Conservation (phyloP, 352 stramenopile species). For the Pythium phragmiticola region DNA sequence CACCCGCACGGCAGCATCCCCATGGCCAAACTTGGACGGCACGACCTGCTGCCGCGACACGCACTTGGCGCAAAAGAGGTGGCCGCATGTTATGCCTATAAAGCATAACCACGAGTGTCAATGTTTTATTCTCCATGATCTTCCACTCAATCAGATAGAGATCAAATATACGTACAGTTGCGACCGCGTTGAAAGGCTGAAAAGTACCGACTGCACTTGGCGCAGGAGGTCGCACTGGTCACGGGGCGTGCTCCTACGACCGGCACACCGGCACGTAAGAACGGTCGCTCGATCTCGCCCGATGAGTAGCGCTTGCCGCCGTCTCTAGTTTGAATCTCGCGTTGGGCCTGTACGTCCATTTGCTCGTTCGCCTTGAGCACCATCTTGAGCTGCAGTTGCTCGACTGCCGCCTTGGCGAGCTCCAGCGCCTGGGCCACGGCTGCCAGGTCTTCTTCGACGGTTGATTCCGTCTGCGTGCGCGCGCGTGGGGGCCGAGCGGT, state of each 20-base stretch:
- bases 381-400: conserved; percentile 57
- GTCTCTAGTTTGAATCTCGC: conserved; percentile 24
- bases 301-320: conserved; percentile 8
- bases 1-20: conserved; percentile 43
- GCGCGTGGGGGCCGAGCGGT: conserved; percentile 23
- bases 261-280: conserved; percentile 34
- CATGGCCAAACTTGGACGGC: conserved; percentile 56
- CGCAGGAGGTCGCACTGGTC: conserved; percentile 37
- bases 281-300: conserved; percentile 5
- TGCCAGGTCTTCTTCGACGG: conserved; percentile 22
- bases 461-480: conserved; percentile 15
- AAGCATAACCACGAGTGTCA: background rate
- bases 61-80: conserved; percentile 67
- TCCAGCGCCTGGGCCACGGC: conserved; percentile 46
- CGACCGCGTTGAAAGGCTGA: conserved; percentile 67
- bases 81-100: conserved; percentile 41
- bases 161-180: conserved; percentile 35
- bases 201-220: conserved; percentile 61
- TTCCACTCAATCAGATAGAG: background rate
- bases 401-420: conserved; percentile 50
- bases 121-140: background rate
- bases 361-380: conserved; percentile 46
- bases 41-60: conserved; percentile 52
- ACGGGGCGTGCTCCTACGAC: conserved; percentile 36
- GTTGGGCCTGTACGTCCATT: conserved; percentile 38